Base-by-base conservation (phyloP, 495 filamentous ascomycete species). In the Talaromyces stipitatus region DNA sequence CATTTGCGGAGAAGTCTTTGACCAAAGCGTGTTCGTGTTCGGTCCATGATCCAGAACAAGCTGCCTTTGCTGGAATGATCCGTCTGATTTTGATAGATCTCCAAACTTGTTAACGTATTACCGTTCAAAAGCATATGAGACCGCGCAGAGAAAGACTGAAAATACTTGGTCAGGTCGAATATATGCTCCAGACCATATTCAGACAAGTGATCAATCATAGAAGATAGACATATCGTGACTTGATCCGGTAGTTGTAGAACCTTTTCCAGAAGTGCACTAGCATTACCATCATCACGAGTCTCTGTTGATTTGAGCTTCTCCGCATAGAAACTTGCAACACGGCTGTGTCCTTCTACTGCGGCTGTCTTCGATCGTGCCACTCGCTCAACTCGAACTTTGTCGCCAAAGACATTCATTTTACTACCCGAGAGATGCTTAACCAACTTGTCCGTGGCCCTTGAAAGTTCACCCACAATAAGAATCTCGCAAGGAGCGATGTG, bases 401-500 rank as follows among this genome's bases (percentile, higher is more conserved):
- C 95, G 0, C 94, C 94, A 66, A 99, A 96, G 0, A 97, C 89
- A 61, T 95, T 96, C 16, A 88, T 89, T 66, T 84, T 86, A 66
- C 87, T 95, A 3, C 89, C 89, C 2, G 94, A 90, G 1, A 99
- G 77, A 72, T 97, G 91, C 51, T 88, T 85, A 1, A 97, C 78
- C 24, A 99, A 79, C 72, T 97, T 97, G 16, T 97, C 91, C 3
- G 92, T 96, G 4, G 91, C 90, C 61, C 88, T 95, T 6, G 92
- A 92, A 23, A 97, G 80, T 6, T 95, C 87, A 11, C 94, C 94
- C 1, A 97, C 90, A 30, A 97, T 89, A n/a, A 99, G 72, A 60
- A 97, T 87, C 71, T 99, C 94, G 70, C 94, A 96, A 1, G 94
- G 94, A 1, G 92, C 88, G 60, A 99, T 95, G 66, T 99, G 94